These are phyloP conservation scores for Wallemia mellicola DNA, from an alignment of 1,284 basidiomycete species.

Conservation along the genomic window DNA sequence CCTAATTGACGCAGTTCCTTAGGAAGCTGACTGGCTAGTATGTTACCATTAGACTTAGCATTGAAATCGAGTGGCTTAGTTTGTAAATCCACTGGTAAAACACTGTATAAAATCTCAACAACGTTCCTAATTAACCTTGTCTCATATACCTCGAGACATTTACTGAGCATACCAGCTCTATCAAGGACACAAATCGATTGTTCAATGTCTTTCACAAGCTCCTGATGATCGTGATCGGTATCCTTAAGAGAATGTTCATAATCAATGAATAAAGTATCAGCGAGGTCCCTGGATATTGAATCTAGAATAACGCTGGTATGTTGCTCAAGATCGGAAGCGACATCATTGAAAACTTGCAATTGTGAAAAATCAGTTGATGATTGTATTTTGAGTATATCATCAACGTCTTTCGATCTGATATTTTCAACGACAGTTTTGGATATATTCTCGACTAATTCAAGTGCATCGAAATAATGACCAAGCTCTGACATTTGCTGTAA, in stretches of 20 bases:
- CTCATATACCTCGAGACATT: not conserved
- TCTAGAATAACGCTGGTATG: not conserved
- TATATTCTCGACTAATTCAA: slow-evolving; percentile 35
- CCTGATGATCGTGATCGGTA: not conserved
- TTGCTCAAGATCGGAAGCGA: not conserved
- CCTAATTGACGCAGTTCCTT: not conserved
- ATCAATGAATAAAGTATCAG: not conserved
- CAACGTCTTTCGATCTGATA: slow-evolving; percentile 35
- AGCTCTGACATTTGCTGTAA: not conserved
- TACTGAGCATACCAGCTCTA: not conserved
- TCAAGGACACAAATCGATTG: not conserved
- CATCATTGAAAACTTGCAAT: not conserved
- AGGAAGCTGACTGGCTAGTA: not conserved
- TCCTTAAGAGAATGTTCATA: not conserved
- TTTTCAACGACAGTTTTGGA: slow-evolving; percentile 38
- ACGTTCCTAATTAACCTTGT: not conserved
- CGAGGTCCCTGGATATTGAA: not conserved
- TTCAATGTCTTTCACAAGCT: not conserved
- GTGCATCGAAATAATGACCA: not conserved
- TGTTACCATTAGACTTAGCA: not conserved
- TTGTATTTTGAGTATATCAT: not conserved
- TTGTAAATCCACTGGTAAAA: not conserved
- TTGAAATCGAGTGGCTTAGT: not conserved
- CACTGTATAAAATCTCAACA: not conserved
- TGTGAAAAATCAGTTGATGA: not conserved